These are phyloP conservation scores for Blastomyces percursus DNA, from an alignment of 2,329 filamentous ascomycete species.

Conservation along the genomic window DNA sequence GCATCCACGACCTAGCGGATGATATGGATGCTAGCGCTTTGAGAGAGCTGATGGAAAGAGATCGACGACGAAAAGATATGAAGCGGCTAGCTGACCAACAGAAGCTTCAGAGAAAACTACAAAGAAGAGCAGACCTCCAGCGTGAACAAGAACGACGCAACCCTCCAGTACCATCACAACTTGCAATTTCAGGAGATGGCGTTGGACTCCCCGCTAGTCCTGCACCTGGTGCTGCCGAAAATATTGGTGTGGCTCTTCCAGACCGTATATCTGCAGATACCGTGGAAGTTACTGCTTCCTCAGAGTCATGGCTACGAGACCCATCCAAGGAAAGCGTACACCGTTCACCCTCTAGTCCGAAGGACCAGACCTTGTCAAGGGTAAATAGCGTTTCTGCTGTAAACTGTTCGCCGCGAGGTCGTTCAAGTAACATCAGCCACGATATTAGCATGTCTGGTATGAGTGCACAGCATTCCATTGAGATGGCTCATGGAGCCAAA, in stretches of 20 bases:
- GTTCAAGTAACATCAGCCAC: background rate
- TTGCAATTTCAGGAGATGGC: constrained; percentile 6
- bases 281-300: background rate
- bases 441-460: constrained; percentile 3
- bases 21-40: constrained; percentile 74
- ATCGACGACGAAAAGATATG: constrained; percentile 66
- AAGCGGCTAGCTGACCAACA: constrained; percentile 62
- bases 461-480: background rate
- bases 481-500: background rate
- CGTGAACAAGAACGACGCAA: constrained; percentile 44
- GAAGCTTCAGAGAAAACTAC: constrained; percentile 40
- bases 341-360: background rate
- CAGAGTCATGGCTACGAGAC: constrained; percentile 25
- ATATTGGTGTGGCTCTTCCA: background rate
- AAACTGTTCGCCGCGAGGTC: background rate
- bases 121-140: constrained; percentile 42
- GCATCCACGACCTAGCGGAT: constrained; percentile 62
- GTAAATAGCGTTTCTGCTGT: background rate
- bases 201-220: background rate
- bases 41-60: constrained; percentile 80
- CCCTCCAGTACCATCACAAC: background rate
- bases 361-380: constrained; percentile 1
- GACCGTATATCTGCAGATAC: background rate
- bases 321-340: constrained; percentile 25
- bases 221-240: background rate